Evolutionary conservation across 2,329 filamentous ascomycete genomes (phyloP).

Genomic region (Ramularia endophylla): DNA sequence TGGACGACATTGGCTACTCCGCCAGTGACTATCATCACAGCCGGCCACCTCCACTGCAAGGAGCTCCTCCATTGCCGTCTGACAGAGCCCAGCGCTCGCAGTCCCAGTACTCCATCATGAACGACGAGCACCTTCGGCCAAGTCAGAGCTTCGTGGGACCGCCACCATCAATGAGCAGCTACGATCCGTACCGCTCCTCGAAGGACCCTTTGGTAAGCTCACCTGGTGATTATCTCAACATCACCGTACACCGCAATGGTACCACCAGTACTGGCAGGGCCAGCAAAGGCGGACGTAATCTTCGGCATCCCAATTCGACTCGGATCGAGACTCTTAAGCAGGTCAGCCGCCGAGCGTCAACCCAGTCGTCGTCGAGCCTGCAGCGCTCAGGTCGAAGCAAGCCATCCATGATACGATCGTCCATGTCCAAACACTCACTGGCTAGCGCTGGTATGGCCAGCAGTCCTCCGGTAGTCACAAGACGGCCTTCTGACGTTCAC

Average conservation of each 20-base stretch:
- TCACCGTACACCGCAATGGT: slow-evolving; percentile 58
- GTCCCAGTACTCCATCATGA: slow-evolving; percentile 53
- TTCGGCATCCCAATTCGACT: slow-evolving; percentile 38
- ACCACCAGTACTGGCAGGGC: slow-evolving; percentile 33
- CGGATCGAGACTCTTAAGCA: slow-evolving; percentile 35
- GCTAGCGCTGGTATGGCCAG: slow-evolving; percentile 43
- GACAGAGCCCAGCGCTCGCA: slow-evolving; percentile 40
- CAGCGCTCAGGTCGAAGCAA: slow-evolving; percentile 27
- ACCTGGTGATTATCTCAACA: slow-evolving; percentile 57
- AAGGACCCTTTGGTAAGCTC: slow-evolving; percentile 44
- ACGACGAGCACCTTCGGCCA: slow-evolving; percentile 45
- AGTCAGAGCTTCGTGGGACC: slow-evolving; percentile 47
- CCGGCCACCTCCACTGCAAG: slow-evolving; percentile 28
- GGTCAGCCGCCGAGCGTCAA: slow-evolving; percentile 20
- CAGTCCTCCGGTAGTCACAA: slow-evolving; percentile 42
- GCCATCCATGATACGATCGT: slow-evolving; percentile 30
- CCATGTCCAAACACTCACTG: slow-evolving; percentile 36
- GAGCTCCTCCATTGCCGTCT: slow-evolving; percentile 32
- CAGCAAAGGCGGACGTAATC: slow-evolving; percentile 26
- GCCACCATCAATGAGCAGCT: slow-evolving; percentile 56
- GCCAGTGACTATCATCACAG: slow-evolving; percentile 87
- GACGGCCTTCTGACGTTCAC: slow-evolving; percentile 47
- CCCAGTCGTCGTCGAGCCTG: slow-evolving; percentile 31
- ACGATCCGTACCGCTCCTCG: slow-evolving; percentile 78
- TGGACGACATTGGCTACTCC: slow-evolving; percentile 65